Evolutionary conservation across 768 basidiomycete genomes (phyloP).

Genomic region (Chalciporus sphaerocephalus): DNA sequence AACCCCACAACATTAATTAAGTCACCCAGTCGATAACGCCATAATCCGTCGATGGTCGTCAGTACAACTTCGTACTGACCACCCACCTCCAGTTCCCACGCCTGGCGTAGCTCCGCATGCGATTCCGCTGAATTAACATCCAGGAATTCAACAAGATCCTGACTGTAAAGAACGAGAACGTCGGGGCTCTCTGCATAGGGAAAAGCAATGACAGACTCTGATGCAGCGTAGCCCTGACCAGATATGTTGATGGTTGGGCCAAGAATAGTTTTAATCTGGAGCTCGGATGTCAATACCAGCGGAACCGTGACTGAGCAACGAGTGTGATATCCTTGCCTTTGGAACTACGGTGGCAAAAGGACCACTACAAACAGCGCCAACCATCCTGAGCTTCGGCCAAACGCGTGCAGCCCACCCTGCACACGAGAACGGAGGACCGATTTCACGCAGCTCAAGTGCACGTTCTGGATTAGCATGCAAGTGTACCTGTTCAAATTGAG

Average conservation of each 20-base stretch:
- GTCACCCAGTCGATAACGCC: conserved; percentile 8
- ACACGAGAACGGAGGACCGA: conserved; percentile 1
- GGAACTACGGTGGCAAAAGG: no score
- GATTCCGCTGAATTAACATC: no score
- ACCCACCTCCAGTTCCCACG: conserved; percentile 3
- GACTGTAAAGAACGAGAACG: neutral
- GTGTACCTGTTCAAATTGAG: no score
- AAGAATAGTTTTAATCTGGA: neutral
- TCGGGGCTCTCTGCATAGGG: neutral
- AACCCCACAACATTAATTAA: conserved; percentile 5
- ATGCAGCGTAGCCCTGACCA: conserved; percentile 1
- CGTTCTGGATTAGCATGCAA: conserved; percentile 15
- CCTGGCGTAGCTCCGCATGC: no score
- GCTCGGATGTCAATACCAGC: neutral
- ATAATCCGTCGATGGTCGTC: conserved; percentile 6
- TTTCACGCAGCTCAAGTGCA: conserved; percentile 12
- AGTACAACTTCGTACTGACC: conserved; percentile 3
- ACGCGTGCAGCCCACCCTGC: conserved; percentile 20
- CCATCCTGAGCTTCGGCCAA: conserved; percentile 16
- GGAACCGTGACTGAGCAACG: no score
- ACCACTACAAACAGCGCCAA: conserved; percentile 24
- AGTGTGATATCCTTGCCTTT: no score
- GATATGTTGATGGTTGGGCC: neutral
- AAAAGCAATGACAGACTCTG: neutral
- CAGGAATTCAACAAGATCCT: no score